Percentiles rank a stretch among this genome's conserved stretches.
phyloP scores from a whole-genome alignment of 768 basidiomycete species.

The Suillus subaureus region DNA sequence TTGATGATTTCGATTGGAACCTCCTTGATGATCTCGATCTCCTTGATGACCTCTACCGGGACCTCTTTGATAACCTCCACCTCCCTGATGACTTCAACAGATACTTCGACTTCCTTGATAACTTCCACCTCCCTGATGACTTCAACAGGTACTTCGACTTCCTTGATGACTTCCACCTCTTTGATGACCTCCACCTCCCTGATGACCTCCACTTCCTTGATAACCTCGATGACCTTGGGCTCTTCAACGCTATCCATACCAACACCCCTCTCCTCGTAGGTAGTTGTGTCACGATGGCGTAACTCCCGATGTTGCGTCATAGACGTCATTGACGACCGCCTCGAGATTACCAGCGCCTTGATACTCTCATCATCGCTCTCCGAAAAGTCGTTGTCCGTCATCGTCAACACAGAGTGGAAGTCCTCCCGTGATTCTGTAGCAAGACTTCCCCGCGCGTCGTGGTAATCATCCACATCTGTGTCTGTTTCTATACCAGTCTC shows the following conservation, averaged over 20 bases:
- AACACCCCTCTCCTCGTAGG: conserved; percentile 55
- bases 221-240: conserved; percentile 31
- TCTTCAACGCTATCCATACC: conserved; percentile 34
- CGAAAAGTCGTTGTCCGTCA: conserved; percentile 68
- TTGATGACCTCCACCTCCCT: conserved; percentile 30
- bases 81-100: conserved; percentile 33
- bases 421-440: conserved; percentile 72
- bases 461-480: conserved; percentile 71
- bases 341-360: conserved; percentile 58
- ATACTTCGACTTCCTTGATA: conserved; percentile 18
- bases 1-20: conserved; percentile 25
- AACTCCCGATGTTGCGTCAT: conserved; percentile 18
- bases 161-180: conserved; percentile 26
- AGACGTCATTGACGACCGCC: conserved; percentile 30
- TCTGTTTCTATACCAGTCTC: conserved; percentile 72
- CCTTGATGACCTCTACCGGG: conserved; percentile 21
- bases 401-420: conserved; percentile 76
- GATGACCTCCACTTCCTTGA: conserved; percentile 33
- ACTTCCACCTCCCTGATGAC: conserved; percentile 30
- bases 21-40: conserved; percentile 25
- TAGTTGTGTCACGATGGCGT: conserved; percentile 27
- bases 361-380: conserved; percentile 72
- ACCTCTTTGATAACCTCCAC: conserved; percentile 25
- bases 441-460: conserved; percentile 73
- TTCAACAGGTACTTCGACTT: conserved; percentile 23